These are phyloP conservation scores for Eudorina sp. DNA, from an alignment of 139 green algal species.

Conservation along the genomic window DNA sequence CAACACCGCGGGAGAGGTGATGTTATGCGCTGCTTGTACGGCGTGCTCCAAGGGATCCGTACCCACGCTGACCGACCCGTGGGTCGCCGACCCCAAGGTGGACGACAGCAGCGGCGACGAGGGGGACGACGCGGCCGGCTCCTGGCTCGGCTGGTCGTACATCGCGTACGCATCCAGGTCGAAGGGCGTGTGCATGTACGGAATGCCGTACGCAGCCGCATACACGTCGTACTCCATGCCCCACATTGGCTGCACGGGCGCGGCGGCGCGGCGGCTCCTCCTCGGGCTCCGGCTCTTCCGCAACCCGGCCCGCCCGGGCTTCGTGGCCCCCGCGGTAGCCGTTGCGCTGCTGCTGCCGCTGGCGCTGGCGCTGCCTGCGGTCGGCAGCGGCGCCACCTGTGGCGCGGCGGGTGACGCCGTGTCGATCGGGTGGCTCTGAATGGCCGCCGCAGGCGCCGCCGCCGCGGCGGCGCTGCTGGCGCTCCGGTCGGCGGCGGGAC, in stretches of 20 bases:
- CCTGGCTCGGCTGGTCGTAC: slow-evolving; percentile 1
- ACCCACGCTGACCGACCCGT: background rate
- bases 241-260: background rate
- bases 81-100: background rate
- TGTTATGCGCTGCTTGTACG: slow-evolving; percentile 3
- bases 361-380: background rate
- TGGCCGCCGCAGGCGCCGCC: background rate
- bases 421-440: slow-evolving; percentile 27
- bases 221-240: slow-evolving; percentile 45
- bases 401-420: background rate
- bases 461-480: background rate
- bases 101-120: background rate
- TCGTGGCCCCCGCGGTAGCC: background rate
- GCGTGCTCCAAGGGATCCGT: background rate
- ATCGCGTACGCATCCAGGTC: slow-evolving; percentile 34
- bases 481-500: background rate
- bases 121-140: background rate
- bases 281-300: background rate
- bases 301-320: no score
- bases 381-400: no score
- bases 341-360: background rate
- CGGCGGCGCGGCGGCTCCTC: background rate
- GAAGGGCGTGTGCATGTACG: slow-evolving; percentile 46
- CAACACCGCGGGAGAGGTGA: no score
- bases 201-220: background rate